Evolutionary conservation across 805 yeast genomes (phyloP).

Genomic region (Candida jianshihensis): DNA sequence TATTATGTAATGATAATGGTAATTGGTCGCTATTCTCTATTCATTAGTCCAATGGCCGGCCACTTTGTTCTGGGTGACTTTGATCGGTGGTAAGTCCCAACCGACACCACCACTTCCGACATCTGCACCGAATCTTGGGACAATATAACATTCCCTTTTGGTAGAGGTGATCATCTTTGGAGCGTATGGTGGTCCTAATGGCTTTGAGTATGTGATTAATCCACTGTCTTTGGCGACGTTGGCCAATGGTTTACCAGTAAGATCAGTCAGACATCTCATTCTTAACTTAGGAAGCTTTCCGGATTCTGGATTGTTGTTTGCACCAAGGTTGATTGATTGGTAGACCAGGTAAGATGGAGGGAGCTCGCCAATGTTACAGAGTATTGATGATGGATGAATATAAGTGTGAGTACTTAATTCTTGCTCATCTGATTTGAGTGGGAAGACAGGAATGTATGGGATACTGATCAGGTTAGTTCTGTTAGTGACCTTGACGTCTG

Average conservation of each 20-base stretch:
- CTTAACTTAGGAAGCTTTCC: constrained; percentile 43
- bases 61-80: constrained; percentile 63
- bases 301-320: constrained; percentile 37
- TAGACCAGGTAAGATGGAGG: constrained; percentile 81
- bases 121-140: constrained; percentile 83
- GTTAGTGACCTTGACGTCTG: constrained; percentile 54
- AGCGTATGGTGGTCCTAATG: constrained; percentile 84
- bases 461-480: constrained; percentile 49
- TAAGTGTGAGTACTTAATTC: constrained; percentile 53
- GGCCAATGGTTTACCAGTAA: constrained; percentile 67
- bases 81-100: constrained; percentile 83
- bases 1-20: too few species aligned
- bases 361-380: constrained; percentile 50
- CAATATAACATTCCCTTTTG: constrained; percentile 81
- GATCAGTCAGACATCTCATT: constrained; percentile 71
- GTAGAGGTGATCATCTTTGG: constrained; percentile 61
- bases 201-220: constrained; percentile 79
- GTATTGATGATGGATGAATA: constrained; percentile 72
- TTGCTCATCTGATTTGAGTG: constrained; percentile 25
- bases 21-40: too few species aligned
- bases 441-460: constrained; percentile 57
- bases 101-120: constrained; percentile 81
- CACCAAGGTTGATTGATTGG: constrained; percentile 54
- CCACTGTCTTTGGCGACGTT: constrained; percentile 71
- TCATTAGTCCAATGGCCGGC: constrained; percentile 60